Conservation (phyloP, 2,329 filamentous ascomycete species). For the Stromatinia cepivora region DNA sequence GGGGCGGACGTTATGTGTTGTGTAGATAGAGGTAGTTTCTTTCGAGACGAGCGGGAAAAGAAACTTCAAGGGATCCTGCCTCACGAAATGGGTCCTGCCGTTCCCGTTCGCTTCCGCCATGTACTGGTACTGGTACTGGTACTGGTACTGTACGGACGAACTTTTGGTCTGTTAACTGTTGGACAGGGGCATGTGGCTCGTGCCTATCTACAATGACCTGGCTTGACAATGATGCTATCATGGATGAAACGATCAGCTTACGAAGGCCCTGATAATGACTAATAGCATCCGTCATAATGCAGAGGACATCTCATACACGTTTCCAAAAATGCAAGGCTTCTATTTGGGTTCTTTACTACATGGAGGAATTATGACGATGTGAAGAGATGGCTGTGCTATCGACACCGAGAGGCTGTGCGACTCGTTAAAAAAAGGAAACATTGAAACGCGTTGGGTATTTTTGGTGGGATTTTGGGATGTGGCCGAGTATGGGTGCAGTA, state of each 20-base stretch:
- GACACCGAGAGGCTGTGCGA: slow-evolving; percentile 7
- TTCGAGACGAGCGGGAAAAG: background rate
- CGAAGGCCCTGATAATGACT: background rate
- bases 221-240: background rate
- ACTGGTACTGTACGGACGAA: background rate
- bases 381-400: slow-evolving; percentile 17
- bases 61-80: slow-evolving; percentile 1
- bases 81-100: slow-evolving; percentile 2
- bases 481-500: slow-evolving; percentile 18
- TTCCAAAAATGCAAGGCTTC: background rate
- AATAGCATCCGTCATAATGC: background rate
- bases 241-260: background rate
- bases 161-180: slow-evolving; percentile 13
- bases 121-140: no score
- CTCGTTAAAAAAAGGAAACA: background rate
- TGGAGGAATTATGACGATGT: slow-evolving; percentile 15
- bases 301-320: background rate
- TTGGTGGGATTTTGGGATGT: slow-evolving; percentile 12
- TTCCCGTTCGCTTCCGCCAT: background rate
- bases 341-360: background rate
- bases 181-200: slow-evolving; percentile 11
- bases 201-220: slow-evolving; percentile 11
- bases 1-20: slow-evolving; percentile 4
- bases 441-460: background rate
- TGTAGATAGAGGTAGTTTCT: background rate